phyloP scores from a whole-genome alignment of 2,329 filamentous ascomycete species.

The Pseudocercospora crystallina region DNA sequence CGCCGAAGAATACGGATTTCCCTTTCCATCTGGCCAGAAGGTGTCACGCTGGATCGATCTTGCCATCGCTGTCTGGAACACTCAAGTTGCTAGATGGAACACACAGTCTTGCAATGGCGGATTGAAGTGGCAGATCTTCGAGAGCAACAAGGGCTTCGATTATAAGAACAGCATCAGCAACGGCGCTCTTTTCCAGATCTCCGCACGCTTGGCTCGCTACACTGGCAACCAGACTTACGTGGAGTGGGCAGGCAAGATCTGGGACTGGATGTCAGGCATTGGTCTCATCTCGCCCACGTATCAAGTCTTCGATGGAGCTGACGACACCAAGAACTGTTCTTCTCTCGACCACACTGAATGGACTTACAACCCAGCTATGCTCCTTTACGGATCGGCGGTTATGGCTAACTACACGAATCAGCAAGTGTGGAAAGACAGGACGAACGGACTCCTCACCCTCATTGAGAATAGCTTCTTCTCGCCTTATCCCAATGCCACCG shows the following conservation, averaged over 20 bases:
- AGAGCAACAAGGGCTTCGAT: conserved; percentile 66
- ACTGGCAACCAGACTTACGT: conserved; percentile 77
- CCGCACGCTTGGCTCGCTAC: conserved; percentile 70
- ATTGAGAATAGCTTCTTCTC: conserved; percentile 56
- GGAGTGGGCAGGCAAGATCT: conserved; percentile 70
- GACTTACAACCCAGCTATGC: conserved; percentile 59
- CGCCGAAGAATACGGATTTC: conserved; percentile 74
- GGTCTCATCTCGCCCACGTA: conserved; percentile 53
- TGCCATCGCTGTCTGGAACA: conserved; percentile 77
- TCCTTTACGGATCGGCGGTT: conserved; percentile 55
- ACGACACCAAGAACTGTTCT: conserved; percentile 53
- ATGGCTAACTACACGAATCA: conserved; percentile 56
- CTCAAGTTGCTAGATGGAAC: conserved; percentile 72
- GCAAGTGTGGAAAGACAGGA: conserved; percentile 56
- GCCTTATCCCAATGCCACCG: conserved; percentile 44
- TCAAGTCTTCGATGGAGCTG: conserved; percentile 57
- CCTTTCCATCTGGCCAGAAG: conserved; percentile 56
- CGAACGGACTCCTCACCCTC: conserved; percentile 60
- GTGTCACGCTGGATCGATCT: conserved; percentile 70
- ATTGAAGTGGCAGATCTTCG: conserved; percentile 82
- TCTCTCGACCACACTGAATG: conserved; percentile 55
- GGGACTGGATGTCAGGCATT: conserved; percentile 55
- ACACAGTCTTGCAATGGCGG: conserved; percentile 66
- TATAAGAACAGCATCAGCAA: conserved; percentile 62
- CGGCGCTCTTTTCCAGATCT: conserved; percentile 58